These are phyloP conservation scores for Acmispon strigosus DNA, from an alignment of 306 rosid genomes.

Conservation along the genomic window DNA sequence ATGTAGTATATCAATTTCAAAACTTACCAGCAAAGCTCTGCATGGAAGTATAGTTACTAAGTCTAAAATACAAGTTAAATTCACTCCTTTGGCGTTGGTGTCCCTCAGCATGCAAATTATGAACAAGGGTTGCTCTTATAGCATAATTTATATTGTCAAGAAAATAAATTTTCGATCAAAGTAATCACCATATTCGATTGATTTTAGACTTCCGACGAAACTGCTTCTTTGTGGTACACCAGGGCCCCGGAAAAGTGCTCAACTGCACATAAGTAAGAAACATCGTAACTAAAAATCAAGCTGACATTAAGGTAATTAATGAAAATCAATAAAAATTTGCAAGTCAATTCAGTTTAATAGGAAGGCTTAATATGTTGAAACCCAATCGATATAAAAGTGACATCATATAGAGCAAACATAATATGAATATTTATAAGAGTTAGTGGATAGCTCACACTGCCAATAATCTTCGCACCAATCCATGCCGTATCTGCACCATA, in stretches of 20 bases:
- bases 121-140: no score
- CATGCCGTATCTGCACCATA: slow-evolving; percentile 75
- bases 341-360: not conserved
- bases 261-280: slow-evolving; percentile 36
- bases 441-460: slow-evolving; percentile 55
- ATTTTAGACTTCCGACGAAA: slow-evolving; percentile 51
- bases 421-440: not conserved
- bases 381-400: not conserved
- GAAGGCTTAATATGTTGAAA: not conserved
- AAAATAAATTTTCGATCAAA: not conserved
- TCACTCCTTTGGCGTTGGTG: no score
- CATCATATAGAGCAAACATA: not conserved
- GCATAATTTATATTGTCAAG: not conserved
- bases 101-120: no score
- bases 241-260: slow-evolving; percentile 76
- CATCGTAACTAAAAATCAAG: not conserved
- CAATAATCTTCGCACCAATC: slow-evolving; percentile 81
- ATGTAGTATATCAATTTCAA: no score
- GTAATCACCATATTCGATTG: slow-evolving; percentile 52
- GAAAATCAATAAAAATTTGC: no score
- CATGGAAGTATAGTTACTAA: no score
- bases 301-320: not conserved
- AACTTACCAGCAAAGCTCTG: no score
- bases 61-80: no score
- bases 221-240: slow-evolving; percentile 75